Evolutionary conservation across 2,329 filamentous ascomycete genomes (phyloP).

Genomic region (Xylariomycetidae sp.): DNA sequence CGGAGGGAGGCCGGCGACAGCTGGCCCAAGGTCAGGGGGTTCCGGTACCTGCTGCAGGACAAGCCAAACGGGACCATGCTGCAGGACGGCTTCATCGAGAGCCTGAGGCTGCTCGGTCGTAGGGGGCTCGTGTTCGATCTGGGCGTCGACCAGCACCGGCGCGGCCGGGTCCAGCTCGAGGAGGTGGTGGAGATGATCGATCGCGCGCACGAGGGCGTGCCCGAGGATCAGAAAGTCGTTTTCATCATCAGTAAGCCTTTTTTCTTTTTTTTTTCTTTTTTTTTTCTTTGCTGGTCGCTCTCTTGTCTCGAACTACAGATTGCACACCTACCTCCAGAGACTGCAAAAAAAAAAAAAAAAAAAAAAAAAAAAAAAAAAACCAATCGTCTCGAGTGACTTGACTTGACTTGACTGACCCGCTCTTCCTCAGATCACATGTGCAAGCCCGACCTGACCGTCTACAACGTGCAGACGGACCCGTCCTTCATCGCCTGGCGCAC

Average conservation of each 20-base stretch:
- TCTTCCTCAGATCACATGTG: slow-evolving; percentile 69
- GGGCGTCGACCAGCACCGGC: slow-evolving; percentile 74
- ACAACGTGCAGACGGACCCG: slow-evolving; percentile 49
- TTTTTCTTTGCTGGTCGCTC: neutral
- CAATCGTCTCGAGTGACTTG: too few relatives aligned
- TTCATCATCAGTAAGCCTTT: slow-evolving; percentile 64
- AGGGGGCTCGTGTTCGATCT: slow-evolving; percentile 72
- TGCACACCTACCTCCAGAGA: too few relatives aligned
- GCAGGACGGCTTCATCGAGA: slow-evolving; percentile 57
- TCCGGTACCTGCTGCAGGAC: slow-evolving; percentile 79
- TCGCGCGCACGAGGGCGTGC: slow-evolving; percentile 57
- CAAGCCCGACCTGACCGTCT: slow-evolving; percentile 73
- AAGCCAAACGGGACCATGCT: slow-evolving; percentile 65
- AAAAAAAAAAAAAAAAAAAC: too few relatives aligned
- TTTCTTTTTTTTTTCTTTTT: slow-evolving; percentile 13
- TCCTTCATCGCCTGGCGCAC: slow-evolving; percentile 66
- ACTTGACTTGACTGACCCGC: neutral
- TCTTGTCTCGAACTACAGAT: neutral
- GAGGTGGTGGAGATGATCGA: slow-evolving; percentile 68
- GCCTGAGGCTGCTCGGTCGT: slow-evolving; percentile 60
- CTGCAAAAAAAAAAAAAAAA: too few relatives aligned
- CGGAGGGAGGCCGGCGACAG: slow-evolving; percentile 57
- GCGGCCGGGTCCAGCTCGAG: slow-evolving; percentile 68
- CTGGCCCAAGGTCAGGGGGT: slow-evolving; percentile 69
- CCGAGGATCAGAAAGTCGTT: slow-evolving; percentile 54